Base-by-base conservation (phyloP, 345 rosid species). In the Triadica sebifera region DNA sequence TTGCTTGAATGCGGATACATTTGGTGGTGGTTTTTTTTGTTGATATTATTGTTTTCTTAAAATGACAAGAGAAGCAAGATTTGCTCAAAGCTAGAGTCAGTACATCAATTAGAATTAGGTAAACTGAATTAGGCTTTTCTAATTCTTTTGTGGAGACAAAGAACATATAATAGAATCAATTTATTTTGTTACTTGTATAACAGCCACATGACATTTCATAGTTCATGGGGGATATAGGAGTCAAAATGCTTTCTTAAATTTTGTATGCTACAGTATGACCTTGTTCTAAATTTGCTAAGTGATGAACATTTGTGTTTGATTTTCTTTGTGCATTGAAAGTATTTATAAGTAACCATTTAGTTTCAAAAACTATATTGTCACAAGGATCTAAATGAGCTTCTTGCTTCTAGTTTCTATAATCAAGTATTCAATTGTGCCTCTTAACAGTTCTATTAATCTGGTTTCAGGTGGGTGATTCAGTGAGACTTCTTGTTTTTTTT, bases 391-490 rank as follows among this genome's bases (percentile, higher is more conserved):
- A 7, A 11, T 4, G 4, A 43, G 46, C 8, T 15, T 43, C n/a
- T 47, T 43, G 37, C 50, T 9, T 19, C 46, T 17, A 20, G 22
- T 37, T 62, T 62, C 39, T 62, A 37, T 20, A 64, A 64, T 38
- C 41, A 13, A 24, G 13, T 63, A 16, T 16, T 63, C 20, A 47
- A 8, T 25, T 22, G 49, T 25, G 7, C 50, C 24, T 7, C 25
- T 13, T 47, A 19, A 34, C 12, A 24, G 25, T 46, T 38, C 29
- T 29, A 24, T 60, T 45, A 15, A 43, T 12, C 22, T 70, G 52
- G 58, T 50, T 49, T n/a, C 59, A 49, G 58, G 58, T 25, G 43
- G 71, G 71, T n/a, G 71, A 50, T 53, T 49, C 45, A 49, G 22
- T 16, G 11, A 49, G 58, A 25, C 70, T 67, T 67, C 53, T 16